Conservation (phyloP, 2,329 filamentous ascomycete genomes). For the Clarireedia paspali region DNA sequence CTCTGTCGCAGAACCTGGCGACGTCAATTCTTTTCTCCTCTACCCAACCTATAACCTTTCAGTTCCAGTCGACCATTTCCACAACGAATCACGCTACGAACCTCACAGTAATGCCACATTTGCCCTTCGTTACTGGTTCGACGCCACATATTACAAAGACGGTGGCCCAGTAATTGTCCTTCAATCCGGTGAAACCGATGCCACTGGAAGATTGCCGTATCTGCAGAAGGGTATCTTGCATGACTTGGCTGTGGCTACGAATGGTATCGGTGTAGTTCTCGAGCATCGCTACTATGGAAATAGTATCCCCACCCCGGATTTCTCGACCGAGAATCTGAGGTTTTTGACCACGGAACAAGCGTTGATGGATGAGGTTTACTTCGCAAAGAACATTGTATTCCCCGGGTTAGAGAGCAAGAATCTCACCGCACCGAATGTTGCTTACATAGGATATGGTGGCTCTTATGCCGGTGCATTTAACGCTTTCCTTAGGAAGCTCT, state of each 20-base stretch:
- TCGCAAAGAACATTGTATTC: slow-evolving; percentile 66
- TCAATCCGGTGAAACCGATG: slow-evolving; percentile 62
- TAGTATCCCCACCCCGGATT: slow-evolving; percentile 60
- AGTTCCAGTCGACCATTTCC: slow-evolving; percentile 66
- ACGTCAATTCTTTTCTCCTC: slow-evolving; percentile 19
- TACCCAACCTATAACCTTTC: slow-evolving; percentile 31
- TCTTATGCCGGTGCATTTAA: slow-evolving; percentile 77
- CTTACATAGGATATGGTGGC: slow-evolving; percentile 76
- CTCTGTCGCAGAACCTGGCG: slow-evolving; percentile 9
- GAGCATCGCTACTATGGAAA: slow-evolving; percentile 84
- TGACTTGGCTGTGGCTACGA: slow-evolving; percentile 60
- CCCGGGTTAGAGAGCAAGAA: slow-evolving; percentile 60
- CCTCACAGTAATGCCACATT: slow-evolving; percentile 66
- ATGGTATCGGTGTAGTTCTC: slow-evolving; percentile 70
- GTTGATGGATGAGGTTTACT: slow-evolving; percentile 73
- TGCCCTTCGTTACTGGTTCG: slow-evolving; percentile 74
- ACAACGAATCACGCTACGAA: slow-evolving; percentile 69
- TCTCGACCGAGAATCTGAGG: slow-evolving; percentile 62
- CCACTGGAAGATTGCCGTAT: slow-evolving; percentile 55
- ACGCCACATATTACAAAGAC: slow-evolving; percentile 63
- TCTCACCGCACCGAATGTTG: slow-evolving; percentile 55
- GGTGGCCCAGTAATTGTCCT: slow-evolving; percentile 79
- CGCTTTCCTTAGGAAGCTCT: slow-evolving; percentile 66
- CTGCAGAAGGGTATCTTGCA: slow-evolving; percentile 72
- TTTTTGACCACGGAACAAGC: slow-evolving; percentile 82